Percentiles rank a stretch among this genome's conserved stretches.
Evolutionary conservation across 2,329 filamentous ascomycete genomes (phyloP).

Genomic region (Colletotrichum musicola): DNA sequence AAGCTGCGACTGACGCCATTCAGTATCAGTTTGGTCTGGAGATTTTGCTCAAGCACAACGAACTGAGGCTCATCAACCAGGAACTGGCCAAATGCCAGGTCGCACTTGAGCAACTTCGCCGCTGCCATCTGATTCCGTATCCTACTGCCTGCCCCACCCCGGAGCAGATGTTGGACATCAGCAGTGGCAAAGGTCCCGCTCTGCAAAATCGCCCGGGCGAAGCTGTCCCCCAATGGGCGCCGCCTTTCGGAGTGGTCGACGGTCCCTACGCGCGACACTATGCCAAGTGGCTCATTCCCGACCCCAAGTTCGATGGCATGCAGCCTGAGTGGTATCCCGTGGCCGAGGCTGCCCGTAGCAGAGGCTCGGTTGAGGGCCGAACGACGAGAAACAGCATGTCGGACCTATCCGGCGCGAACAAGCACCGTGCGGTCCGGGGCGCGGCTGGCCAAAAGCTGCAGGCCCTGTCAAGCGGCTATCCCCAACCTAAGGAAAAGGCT

Average conservation of each 20-base stretch:
- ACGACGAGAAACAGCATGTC: constrained; percentile 81
- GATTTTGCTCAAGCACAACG: constrained; percentile 93
- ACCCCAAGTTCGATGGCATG: constrained; percentile 84
- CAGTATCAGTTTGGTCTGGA: constrained; percentile 91
- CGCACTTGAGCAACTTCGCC: constrained; percentile 91
- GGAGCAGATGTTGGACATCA: constrained; percentile 77
- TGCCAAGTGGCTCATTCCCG: constrained; percentile 92
- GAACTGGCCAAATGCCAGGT: constrained; percentile 96
- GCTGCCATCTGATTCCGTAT: constrained; percentile 93
- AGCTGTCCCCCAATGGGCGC: constrained; percentile 79
- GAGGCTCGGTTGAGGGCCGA: constrained; percentile 74
- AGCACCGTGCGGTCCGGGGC: constrained; percentile 63
- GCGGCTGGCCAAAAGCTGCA: constrained; percentile 73
- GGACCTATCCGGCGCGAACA: constrained; percentile 63
- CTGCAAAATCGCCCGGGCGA: constrained; percentile 72
- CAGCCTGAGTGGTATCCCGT: constrained; percentile 60
- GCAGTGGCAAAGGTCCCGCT: constrained; percentile 79
- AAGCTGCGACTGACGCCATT: constrained; percentile 77
- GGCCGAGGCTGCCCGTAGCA: constrained; percentile 56
- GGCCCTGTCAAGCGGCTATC: constrained; percentile 77
- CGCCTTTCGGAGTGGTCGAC: constrained; percentile 90
- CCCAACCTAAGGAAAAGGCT: constrained; percentile 82
- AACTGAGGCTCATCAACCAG: constrained; percentile 93
- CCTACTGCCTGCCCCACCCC: constrained; percentile 78
- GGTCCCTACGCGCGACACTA: constrained; percentile 96